These are phyloP conservation scores for Ceratopteris richardii DNA, from an alignment of 75 land plant species.

Conservation along the genomic window DNA sequence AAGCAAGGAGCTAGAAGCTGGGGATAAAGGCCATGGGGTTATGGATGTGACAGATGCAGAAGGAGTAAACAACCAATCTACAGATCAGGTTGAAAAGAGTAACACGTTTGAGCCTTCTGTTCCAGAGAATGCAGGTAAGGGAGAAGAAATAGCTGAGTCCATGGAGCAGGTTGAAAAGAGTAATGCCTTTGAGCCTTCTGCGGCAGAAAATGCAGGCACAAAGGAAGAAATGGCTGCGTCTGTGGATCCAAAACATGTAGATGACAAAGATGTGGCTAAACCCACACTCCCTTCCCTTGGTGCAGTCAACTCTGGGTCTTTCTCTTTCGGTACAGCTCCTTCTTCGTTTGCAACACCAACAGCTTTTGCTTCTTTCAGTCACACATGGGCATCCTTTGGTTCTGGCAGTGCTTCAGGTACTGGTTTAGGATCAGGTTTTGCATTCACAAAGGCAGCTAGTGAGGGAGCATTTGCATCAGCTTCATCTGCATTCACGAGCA, in stretches of 20 bases:
- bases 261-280: not conserved
- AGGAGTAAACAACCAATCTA: too few species aligned
- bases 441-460: slow-evolving; percentile 8
- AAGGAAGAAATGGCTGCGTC: not conserved
- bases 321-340: slow-evolving; percentile 5
- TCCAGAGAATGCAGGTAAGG: not conserved
- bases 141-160: slow-evolving; percentile 8
- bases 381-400: slow-evolving; percentile 16
- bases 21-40: too few species aligned
- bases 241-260: not conserved
- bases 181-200: not conserved
- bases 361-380: slow-evolving; percentile 1
- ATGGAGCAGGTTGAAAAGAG: slow-evolving; percentile 2
- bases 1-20: too few species aligned
- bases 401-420: slow-evolving; percentile 36
- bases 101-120: too few species aligned
- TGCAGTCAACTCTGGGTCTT: not conserved
- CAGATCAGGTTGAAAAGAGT: too few species aligned
- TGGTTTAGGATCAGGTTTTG: slow-evolving; percentile 27
- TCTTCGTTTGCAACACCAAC: not conserved
- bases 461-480: slow-evolving; percentile 7
- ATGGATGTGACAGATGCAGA: too few species aligned
- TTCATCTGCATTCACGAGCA: slow-evolving; percentile 29
- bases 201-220: not conserved
- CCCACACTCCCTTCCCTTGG: not conserved